Percentiles rank a stretch among this genome's conserved stretches.
phyloP scores from a whole-genome alignment of 2,329 filamentous ascomycete genomes.

The Fonsecaea monophora region DNA sequence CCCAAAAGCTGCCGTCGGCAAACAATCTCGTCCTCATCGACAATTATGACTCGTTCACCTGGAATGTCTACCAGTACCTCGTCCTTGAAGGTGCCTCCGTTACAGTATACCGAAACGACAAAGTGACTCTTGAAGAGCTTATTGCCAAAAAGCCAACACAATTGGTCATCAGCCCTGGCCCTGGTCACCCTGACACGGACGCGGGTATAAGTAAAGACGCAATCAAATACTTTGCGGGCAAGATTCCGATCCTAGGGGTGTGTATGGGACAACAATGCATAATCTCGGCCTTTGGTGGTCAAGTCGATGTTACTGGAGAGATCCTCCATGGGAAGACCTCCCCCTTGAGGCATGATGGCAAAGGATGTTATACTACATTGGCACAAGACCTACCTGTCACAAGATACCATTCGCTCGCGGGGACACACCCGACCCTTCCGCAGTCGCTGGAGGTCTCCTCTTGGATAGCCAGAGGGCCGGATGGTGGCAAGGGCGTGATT shows the following conservation, averaged over 20 bases:
- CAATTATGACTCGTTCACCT: slow-evolving; percentile 99
- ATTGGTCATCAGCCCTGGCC: slow-evolving; percentile 91
- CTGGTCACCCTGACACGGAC: slow-evolving; percentile 88
- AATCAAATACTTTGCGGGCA: slow-evolving; percentile 88
- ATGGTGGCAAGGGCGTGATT: slow-evolving; percentile 83
- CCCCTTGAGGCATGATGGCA: slow-evolving; percentile 82
- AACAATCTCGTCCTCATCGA: slow-evolving; percentile 94
- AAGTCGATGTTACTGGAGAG: slow-evolving; percentile 90
- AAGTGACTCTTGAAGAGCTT: slow-evolving; percentile 83
- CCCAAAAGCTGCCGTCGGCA: slow-evolving; percentile 75
- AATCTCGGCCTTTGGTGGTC: slow-evolving; percentile 88
- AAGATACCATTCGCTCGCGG: slow-evolving; percentile 93
- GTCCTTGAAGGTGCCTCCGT: slow-evolving; percentile 93
- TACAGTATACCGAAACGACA: slow-evolving; percentile 89
- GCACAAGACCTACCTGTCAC: slow-evolving; percentile 84
- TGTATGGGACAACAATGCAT: slow-evolving; percentile 99
- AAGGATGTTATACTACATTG: slow-evolving; percentile 88
- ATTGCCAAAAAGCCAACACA: slow-evolving; percentile 87
- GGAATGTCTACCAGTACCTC: slow-evolving; percentile 99
- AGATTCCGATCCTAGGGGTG: slow-evolving; percentile 94
- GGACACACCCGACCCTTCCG: slow-evolving; percentile 85
- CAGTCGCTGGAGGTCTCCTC: slow-evolving; percentile 87
- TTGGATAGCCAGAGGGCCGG: slow-evolving; percentile 77
- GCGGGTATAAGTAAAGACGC: slow-evolving; percentile 92
- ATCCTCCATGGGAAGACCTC: slow-evolving; percentile 98